Conservation (phyloP, 768 basidiomycete genomes). For the Porpolomopsis calyptriformis region DNA sequence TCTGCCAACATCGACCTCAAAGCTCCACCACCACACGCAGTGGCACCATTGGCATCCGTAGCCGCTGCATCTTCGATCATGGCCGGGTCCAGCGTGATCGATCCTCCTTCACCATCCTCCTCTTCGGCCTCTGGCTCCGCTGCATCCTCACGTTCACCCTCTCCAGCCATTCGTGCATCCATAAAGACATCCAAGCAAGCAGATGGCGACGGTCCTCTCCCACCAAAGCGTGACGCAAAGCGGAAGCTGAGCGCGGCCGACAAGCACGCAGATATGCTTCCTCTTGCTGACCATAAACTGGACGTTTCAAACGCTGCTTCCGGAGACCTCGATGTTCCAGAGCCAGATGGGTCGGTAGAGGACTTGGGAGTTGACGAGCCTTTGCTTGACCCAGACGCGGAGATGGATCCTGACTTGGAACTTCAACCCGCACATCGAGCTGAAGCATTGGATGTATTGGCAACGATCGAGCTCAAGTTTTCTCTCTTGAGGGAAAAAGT, state of each 20-base stretch:
- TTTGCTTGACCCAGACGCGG: slow-evolving; percentile 31
- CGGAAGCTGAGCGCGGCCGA: not conserved
- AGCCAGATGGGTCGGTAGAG: slow-evolving; percentile 22
- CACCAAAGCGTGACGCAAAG: not conserved
- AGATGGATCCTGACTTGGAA: slow-evolving; percentile 49
- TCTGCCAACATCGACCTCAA: slow-evolving; percentile 24
- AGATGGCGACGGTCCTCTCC: not conserved
- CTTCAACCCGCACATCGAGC: slow-evolving; percentile 73
- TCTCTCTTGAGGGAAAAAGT: slow-evolving; percentile 76
- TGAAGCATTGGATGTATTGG: slow-evolving; percentile 81
- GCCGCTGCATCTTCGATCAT: slow-evolving; percentile 40
- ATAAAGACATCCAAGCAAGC: slow-evolving; percentile 8
- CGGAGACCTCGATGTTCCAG: slow-evolving; percentile 16
- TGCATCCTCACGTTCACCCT: slow-evolving; percentile 32
- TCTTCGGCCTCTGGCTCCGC: slow-evolving; percentile 25
- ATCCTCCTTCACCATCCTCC: slow-evolving; percentile 26
- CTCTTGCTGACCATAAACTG: not conserved
- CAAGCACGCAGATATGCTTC: not conserved
- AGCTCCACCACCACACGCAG: slow-evolving; percentile 17
- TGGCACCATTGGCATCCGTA: slow-evolving; percentile 16
- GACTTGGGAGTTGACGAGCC: slow-evolving; percentile 25
- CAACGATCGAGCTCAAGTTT: slow-evolving; percentile 88
- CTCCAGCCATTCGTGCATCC: slow-evolving; percentile 21
- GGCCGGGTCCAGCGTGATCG: slow-evolving; percentile 32
- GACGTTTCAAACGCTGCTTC: slow-evolving; percentile 1